A percentile compares a stretch with the other conserved stretches of the same genome.
Conservation (phyloP, 148 eudicot species). For the Cornus controversa region DNA sequence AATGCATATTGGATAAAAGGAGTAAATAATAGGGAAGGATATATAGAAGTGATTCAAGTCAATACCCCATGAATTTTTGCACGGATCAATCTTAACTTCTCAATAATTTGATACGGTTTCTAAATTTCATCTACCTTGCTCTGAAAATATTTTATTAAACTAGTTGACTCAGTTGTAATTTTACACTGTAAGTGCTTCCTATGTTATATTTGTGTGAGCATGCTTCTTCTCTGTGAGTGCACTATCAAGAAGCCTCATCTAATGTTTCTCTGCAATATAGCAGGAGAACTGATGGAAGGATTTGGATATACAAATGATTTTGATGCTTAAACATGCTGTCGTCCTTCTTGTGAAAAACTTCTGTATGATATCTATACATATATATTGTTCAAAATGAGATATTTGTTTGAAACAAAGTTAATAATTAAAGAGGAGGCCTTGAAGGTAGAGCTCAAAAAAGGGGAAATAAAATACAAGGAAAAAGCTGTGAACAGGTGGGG, state of each 20-base stretch:
- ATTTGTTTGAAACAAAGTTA: background rate
- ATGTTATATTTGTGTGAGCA: background rate
- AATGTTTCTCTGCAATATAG: background rate
- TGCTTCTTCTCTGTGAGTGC: background rate
- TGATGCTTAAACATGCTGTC: no score
- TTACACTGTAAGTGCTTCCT: background rate
- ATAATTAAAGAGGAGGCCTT: background rate
- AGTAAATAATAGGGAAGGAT: background rate
- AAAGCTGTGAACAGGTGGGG: background rate
- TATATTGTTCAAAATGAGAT: background rate
- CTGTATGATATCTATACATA: no score
- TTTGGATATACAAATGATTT: background rate
- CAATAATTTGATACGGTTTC: background rate
- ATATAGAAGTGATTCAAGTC: background rate
- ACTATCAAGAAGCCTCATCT: background rate
- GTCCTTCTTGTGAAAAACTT: no score
- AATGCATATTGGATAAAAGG: background rate
- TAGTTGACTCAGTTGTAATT: no score
- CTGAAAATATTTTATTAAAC: no score
- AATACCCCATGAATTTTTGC: background rate
- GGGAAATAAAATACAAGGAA: no score
- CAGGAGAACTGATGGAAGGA: slow-evolving; percentile 1
- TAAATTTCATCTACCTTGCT: background rate
- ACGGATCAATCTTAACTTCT: slow-evolving; percentile 1
- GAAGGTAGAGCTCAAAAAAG: background rate